These are phyloP conservation scores for Buxus sempervirens DNA, from an alignment of 164 flowering plant genomes.

Conservation along the genomic window DNA sequence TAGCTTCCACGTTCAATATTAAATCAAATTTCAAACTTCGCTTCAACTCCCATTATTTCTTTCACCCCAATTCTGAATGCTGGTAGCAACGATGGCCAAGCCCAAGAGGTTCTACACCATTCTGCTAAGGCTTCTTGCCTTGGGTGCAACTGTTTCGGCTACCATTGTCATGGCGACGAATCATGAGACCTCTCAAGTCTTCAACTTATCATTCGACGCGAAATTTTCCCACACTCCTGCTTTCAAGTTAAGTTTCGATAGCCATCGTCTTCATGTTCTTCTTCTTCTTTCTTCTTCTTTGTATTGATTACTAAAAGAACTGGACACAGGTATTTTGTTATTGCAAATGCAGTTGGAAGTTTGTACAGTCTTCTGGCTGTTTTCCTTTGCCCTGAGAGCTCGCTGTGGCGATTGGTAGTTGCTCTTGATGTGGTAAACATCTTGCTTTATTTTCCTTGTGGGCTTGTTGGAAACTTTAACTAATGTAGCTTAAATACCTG, in stretches of 20 bases:
- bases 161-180: conserved; percentile 56
- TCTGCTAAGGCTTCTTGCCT: conserved; percentile 56
- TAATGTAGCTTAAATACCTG: no score
- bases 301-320: neutral
- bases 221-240: conserved; percentile 47
- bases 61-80: neutral
- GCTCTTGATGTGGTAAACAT: conserved; percentile 48
- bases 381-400: conserved; percentile 35
- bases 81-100: conserved; percentile 19
- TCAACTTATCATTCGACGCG: conserved; percentile 43
- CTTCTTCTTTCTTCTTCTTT: neutral
- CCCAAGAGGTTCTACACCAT: conserved; percentile 24
- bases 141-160: conserved; percentile 49
- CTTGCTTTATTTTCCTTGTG: neutral
- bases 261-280: neutral
- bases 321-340: conserved; percentile 56
- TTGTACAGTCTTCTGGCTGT: conserved; percentile 43
- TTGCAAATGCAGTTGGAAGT: conserved; percentile 50
- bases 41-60: neutral
- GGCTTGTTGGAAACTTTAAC: no score
- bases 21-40: neutral
- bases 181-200: conserved; percentile 36
- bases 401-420: conserved; percentile 39
- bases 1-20: neutral
- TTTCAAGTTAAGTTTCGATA: conserved; percentile 47